Base-by-base conservation (phyloP, 352 stramenopile species). In the Peronospora farinosa region DNA sequence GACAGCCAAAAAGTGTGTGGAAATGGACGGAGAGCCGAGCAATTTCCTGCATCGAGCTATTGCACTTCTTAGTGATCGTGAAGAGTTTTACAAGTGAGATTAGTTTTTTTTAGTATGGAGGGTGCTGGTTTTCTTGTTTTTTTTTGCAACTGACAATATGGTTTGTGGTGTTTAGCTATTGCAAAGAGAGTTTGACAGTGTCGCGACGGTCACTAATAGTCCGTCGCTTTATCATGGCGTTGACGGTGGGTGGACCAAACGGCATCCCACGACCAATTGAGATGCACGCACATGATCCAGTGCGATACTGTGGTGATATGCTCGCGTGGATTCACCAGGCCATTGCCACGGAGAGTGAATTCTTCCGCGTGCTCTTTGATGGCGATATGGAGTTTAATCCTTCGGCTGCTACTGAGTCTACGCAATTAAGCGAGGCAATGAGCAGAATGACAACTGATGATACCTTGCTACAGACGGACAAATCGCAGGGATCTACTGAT, bases 231-330 rank as follows among this genome's bases (percentile, higher is more conserved):
- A 71, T 93, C 44, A 60, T 76, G 32, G 84, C 81, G 25, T 53
- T 95, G 13, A 94, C 78, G 1, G 68, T 81, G 7, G 83, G 79
- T 12, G 78, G 79, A 0, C 67, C 79, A 12, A 86, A 86, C 25
- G 75, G 80, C 7, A 90, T 86, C 39, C 72, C 77, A 19, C 63
- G 84, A 7, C 84, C 86, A 0, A 93, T 96, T 46, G 85, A 95
- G 41, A 80, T 95, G 60, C 78, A 93, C 46, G 81, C 81, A 7
- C 84, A 95, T 45, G 85, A 95, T 30, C 78, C 84, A 0, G 67
- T 92, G n/a, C 72, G 78, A 5, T 96, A 95, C 64, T 84, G 86
- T 16, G 77, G 85, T 17, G 83, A 95, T 40, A 94, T 96, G 82
- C 43, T 96, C 11, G 86, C 86, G 9, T 96, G 85, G 85, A 58